phyloP scores from a whole-genome alignment of 2,329 filamentous ascomycete species.

The Calonectria pauciramosa region DNA sequence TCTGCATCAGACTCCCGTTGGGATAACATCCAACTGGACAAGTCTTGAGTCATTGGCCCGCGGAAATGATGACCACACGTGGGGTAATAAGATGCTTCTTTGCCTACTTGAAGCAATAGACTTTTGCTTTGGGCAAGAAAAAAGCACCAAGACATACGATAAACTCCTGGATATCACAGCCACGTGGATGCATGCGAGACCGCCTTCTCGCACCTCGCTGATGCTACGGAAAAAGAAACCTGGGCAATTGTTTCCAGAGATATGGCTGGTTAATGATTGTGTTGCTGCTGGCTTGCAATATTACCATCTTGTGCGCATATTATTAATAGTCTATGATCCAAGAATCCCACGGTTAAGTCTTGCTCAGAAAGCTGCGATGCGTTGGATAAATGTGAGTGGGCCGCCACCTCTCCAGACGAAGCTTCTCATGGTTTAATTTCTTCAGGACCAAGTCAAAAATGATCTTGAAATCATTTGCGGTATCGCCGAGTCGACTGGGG shows the following conservation, averaged over 20 bases:
- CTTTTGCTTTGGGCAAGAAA: background rate
- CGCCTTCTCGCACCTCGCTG: background rate
- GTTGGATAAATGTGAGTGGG: background rate
- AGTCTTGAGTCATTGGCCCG: background rate
- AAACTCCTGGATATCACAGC: background rate
- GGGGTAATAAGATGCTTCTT: background rate
- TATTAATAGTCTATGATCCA: background rate
- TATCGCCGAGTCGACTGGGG: background rate
- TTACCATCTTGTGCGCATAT: background rate
- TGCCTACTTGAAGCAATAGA: background rate
- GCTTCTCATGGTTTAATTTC: too few species aligned
- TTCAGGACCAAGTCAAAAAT: background rate
- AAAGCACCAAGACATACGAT: background rate
- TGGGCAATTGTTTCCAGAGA: background rate
- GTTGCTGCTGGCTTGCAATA: background rate
- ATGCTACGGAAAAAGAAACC: background rate
- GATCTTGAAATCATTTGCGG: background rate
- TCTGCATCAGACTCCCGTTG: background rate
- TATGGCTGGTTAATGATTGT: background rate
- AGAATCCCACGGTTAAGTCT: background rate
- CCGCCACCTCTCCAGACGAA: too few species aligned
- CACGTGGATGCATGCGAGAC: background rate
- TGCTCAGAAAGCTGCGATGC: background rate
- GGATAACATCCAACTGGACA: background rate
- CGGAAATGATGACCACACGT: background rate